Evolutionary conservation across 352 stramenopile species (phyloP).

Genomic region (Plasmopara viticola): DNA sequence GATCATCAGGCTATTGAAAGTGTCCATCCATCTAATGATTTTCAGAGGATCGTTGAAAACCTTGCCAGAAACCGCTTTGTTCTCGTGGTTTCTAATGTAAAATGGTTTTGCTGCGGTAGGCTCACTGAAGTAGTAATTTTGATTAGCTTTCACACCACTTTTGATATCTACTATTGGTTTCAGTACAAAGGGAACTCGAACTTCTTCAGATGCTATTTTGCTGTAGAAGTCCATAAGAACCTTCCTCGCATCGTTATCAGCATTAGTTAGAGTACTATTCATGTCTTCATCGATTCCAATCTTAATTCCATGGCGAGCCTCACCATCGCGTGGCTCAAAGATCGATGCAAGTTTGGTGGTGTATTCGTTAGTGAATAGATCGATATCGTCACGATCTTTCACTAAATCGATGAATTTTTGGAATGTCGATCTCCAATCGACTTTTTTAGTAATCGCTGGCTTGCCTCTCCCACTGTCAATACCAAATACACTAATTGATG

Average conservation of each 20-base stretch:
- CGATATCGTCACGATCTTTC: conserved; percentile 8
- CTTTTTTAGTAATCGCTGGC: conserved; percentile 5
- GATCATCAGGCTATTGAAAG: conserved; percentile 11
- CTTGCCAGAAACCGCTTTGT: conserved; percentile 18
- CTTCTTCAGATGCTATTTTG: conserved; percentile 8
- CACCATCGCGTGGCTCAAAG: conserved; percentile 7
- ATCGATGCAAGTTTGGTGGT: conserved; percentile 5
- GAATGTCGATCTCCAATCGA: background rate
- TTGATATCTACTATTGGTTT: conserved; percentile 17
- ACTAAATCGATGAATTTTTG: conserved; percentile 3
- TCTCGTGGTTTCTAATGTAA: conserved; percentile 13
- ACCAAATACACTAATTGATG: conserved; percentile 15
- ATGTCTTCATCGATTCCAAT: conserved; percentile 14
- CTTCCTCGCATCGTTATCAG: conserved; percentile 16
- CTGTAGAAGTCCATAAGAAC: conserved; percentile 16
- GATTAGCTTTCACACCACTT: conserved; percentile 12
- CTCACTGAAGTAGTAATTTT: conserved; percentile 20
- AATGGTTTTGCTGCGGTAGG: conserved; percentile 15
- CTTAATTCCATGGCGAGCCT: conserved; percentile 8
- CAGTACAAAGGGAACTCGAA: conserved; percentile 14
- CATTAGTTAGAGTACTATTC: conserved; percentile 11
- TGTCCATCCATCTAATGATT: conserved; percentile 21
- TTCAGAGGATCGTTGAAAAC: conserved; percentile 14
- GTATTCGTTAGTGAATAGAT: conserved; percentile 6
- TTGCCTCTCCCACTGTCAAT: conserved; percentile 8